Evolutionary conservation across 148 eudicot genomes (phyloP).

Genomic region (Talinum fruticosum): DNA sequence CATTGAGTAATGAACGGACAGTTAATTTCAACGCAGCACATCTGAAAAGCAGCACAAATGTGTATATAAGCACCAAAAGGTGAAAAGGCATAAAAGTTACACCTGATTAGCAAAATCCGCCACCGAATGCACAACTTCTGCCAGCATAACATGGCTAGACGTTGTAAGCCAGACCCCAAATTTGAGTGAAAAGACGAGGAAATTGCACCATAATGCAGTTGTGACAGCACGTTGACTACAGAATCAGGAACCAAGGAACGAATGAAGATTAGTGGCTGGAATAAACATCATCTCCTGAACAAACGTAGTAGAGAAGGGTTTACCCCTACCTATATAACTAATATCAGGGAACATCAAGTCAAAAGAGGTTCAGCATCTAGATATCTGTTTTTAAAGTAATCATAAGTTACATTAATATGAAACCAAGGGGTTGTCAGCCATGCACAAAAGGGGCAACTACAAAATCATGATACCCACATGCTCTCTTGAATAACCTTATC

Average conservation of each 20-base stretch:
- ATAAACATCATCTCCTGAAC: background rate
- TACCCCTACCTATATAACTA: background rate
- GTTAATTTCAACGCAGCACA: constrained; percentile 16
- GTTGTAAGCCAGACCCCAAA: constrained; percentile 91
- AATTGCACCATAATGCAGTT: constrained; percentile 95
- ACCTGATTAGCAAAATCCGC: constrained; percentile 99
- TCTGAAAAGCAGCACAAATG: constrained; percentile 2
- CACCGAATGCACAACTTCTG: constrained; percentile 85
- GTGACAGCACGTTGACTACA: constrained; percentile 89
- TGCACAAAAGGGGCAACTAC: too few relatives aligned
- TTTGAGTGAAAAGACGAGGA: constrained; percentile 92
- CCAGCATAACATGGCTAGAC: constrained; percentile 95
- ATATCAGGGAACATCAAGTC: constrained; percentile 3
- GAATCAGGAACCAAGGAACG: constrained; percentile 4
- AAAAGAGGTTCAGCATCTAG: background rate
- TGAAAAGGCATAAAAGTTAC: background rate
- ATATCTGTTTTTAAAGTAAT: too few relatives aligned
- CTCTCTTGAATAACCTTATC: too few relatives aligned
- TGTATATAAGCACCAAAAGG: constrained; percentile 9
- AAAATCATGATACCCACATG: too few relatives aligned
- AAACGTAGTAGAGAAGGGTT: background rate
- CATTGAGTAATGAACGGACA: constrained; percentile 21
- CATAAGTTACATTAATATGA: too few relatives aligned
- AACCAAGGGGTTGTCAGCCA: too few relatives aligned
- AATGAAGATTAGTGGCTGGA: background rate